phyloP scores from a whole-genome alignment of 192 early-diverging fungal genomes.

The Podila verticillata region DNA sequence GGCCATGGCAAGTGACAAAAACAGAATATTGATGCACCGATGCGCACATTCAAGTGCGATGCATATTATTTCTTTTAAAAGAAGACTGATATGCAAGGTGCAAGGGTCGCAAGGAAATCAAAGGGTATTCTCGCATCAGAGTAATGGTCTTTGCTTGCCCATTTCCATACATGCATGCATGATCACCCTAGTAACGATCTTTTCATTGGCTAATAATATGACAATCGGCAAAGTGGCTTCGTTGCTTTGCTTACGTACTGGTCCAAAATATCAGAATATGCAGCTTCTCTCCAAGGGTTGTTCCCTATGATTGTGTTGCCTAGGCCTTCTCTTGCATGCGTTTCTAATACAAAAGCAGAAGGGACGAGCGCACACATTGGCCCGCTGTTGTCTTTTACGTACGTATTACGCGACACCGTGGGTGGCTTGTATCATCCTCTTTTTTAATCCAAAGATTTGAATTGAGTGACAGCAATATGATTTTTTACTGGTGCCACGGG shows the following conservation, averaged over 20 bases:
- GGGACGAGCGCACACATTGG: slow-evolving; percentile 5
- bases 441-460: too few relatives aligned
- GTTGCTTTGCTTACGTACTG: background rate
- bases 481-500: slow-evolving; percentile 8
- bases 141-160: background rate
- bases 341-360: slow-evolving; percentile 2
- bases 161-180: background rate
- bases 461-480: too few relatives aligned
- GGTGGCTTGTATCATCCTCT: too few relatives aligned
- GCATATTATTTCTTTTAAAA: background rate
- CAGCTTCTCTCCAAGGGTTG: slow-evolving; percentile 6
- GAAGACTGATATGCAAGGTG: background rate
- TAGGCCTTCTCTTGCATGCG: background rate
- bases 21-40: background rate
- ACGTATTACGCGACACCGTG: too few relatives aligned
- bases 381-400: too few relatives aligned
- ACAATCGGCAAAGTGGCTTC: background rate
- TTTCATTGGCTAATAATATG: background rate
- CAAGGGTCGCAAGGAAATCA: background rate
- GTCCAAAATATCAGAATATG: slow-evolving; percentile 6
- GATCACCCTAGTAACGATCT: background rate
- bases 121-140: background rate
- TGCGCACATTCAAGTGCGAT: slow-evolving; percentile 3
- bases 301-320: slow-evolving; percentile 2
- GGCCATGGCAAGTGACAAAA: background rate